Evolutionary conservation across 2,329 filamentous ascomycete genomes (phyloP).

Genomic region (Lasiodiplodia gonubiensis): DNA sequence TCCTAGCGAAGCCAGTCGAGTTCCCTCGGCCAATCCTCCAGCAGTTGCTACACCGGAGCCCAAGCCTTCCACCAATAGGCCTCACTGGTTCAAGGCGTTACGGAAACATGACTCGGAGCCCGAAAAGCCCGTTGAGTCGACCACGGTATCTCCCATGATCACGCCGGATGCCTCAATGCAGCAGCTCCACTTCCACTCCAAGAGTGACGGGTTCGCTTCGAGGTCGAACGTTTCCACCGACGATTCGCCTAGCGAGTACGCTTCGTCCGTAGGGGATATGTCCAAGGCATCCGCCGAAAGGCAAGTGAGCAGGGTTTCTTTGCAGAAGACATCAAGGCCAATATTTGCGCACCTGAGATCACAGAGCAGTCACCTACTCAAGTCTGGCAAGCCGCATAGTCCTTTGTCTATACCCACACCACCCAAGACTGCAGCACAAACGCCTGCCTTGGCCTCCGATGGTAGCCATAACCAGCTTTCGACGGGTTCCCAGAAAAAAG

Average conservation of each 20-base stretch:
- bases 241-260: neutral
- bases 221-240: neutral
- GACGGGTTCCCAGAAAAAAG: neutral
- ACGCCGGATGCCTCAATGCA: neutral
- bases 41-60: neutral
- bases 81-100: conserved; percentile 19
- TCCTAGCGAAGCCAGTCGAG: neutral
- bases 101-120: neutral
- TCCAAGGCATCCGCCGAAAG: neutral
- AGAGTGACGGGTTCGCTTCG: neutral
- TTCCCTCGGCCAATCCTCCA: neutral
- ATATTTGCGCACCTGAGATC: conserved; percentile 15
- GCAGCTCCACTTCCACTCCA: neutral
- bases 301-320: neutral
- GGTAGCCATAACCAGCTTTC: neutral
- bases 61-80: conserved; percentile 36
- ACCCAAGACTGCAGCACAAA: neutral
- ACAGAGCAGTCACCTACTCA: conserved; percentile 7
- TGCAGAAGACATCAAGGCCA: neutral
- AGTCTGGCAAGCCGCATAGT: neutral
- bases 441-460: neutral
- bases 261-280: neutral
- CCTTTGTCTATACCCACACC: neutral
- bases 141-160: neutral
- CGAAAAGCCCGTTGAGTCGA: neutral